A percentile compares a stretch with the other conserved stretches of the same genome.
Evolutionary conservation across 2,329 filamentous ascomycete species (phyloP).

Genomic region (Stagonosporopsis chrysanthemi): DNA sequence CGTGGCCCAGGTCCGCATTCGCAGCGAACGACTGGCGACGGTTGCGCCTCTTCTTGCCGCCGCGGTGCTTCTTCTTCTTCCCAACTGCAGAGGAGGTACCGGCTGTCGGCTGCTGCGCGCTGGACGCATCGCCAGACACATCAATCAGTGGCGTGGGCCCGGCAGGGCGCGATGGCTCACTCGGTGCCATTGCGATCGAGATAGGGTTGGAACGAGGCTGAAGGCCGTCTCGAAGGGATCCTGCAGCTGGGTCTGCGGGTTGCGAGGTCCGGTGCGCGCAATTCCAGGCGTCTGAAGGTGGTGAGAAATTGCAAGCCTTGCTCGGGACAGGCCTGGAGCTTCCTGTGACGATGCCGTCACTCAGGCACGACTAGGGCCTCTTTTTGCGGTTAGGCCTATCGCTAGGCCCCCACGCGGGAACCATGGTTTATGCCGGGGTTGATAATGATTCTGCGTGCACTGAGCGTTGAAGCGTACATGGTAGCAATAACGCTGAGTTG

Average conservation of each 20-base stretch:
- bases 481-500: background rate
- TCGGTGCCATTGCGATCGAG: constrained; percentile 15
- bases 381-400: constrained; percentile 9
- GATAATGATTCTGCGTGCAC: background rate
- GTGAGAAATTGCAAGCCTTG: constrained; percentile 1
- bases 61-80: constrained; percentile 78
- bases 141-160: constrained; percentile 16
- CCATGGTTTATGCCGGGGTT: constrained; percentile 5
- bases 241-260: background rate
- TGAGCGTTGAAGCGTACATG: background rate
- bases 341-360: constrained; percentile 6
- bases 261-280: background rate
- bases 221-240: background rate
- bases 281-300: background rate
- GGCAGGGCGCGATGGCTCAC: constrained; percentile 10
- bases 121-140: constrained; percentile 10
- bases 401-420: constrained; percentile 13
- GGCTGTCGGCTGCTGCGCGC: constrained; percentile 1
- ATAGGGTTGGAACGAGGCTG: background rate
- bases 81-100: constrained; percentile 26
- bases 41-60: constrained; percentile 77
- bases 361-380: background rate
- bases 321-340: constrained; percentile 11
- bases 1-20: constrained; percentile 61
- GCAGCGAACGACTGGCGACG: constrained; percentile 83